phyloP scores from a whole-genome alignment of 257 asterid genomes.

The Ilex aquifolium region DNA sequence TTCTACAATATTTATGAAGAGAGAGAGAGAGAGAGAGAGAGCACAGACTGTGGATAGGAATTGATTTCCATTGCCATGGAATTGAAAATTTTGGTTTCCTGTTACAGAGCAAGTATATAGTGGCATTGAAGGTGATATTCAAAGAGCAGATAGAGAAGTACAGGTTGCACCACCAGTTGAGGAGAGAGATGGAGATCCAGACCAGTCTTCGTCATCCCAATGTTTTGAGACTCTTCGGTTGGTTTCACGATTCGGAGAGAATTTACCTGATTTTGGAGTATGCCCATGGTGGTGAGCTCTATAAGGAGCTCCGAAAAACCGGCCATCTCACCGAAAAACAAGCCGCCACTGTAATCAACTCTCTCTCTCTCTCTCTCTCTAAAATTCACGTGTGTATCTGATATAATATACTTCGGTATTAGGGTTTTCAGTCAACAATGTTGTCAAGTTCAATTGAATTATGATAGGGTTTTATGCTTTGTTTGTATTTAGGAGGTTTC shows the following conservation, averaged over 20 bases:
- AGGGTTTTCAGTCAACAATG: no score
- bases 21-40: no score
- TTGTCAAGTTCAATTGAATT: not conserved
- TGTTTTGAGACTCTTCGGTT: slow-evolving; percentile 73
- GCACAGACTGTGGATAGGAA: no score
- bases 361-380: not conserved
- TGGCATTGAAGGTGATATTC: slow-evolving; percentile 84
- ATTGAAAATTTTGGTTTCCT: no score
- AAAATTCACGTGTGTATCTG: not conserved
- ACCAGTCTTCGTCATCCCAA: slow-evolving; percentile 71
- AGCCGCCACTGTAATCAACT: slow-evolving; percentile 65
- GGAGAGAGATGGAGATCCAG: slow-evolving; percentile 94
- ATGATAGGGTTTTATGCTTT: not conserved
- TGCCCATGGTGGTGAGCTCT: slow-evolving; percentile 87
- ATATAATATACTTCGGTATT: no score
- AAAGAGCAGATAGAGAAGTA: slow-evolving; percentile 84
- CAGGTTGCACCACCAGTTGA: slow-evolving; percentile 63
- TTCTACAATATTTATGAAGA: no score
- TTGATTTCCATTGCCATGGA: no score
- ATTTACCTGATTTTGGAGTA: slow-evolving; percentile 82
- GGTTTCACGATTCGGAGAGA: slow-evolving; percentile 82
- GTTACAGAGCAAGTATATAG: slow-evolving; percentile 55
- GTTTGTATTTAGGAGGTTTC: not conserved
- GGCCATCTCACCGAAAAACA: slow-evolving; percentile 58
- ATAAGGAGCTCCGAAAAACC: slow-evolving; percentile 52